phyloP scores from a whole-genome alignment of 2,329 filamentous ascomycete species.

The Keithomyces neogunnii region DNA sequence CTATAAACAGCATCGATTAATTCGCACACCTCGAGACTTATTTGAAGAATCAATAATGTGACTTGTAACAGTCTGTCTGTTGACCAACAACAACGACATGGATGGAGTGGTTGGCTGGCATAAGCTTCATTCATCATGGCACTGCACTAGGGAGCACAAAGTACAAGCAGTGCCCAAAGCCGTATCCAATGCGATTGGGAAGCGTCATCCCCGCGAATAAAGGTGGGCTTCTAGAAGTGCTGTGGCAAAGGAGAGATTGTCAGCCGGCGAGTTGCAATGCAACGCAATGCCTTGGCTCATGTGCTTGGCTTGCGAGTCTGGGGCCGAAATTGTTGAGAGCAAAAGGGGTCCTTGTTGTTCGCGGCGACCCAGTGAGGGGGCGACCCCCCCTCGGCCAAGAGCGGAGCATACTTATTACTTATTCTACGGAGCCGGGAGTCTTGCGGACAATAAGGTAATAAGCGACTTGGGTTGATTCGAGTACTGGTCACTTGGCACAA shows the following conservation, averaged over 20 bases:
- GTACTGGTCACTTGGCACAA: too few species aligned
- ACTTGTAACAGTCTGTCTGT: too few species aligned
- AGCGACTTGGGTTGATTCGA: too few species aligned
- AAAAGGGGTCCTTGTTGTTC: background rate
- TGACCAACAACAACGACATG: too few species aligned
- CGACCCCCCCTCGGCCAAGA: too few species aligned
- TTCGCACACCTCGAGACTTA: background rate
- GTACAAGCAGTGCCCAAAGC: background rate
- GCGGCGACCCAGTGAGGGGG: too few species aligned
- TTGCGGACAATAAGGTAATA: too few species aligned
- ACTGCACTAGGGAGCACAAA: too few species aligned
- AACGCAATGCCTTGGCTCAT: background rate
- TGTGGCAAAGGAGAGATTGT: background rate
- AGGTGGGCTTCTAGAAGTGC: background rate
- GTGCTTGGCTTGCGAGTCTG: background rate
- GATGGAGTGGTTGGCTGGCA: too few species aligned
- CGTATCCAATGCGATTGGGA: background rate
- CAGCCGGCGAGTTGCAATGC: background rate
- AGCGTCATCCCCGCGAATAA: background rate
- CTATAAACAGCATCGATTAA: background rate
- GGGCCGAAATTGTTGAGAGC: slow-evolving; percentile 7
- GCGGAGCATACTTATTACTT: background rate
- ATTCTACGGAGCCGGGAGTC: too few species aligned
- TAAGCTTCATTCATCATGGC: too few species aligned
- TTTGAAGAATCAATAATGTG: too few species aligned